Evolutionary conservation across 306 rosid genomes (phyloP).

Genomic region (Prunus dulcis): DNA sequence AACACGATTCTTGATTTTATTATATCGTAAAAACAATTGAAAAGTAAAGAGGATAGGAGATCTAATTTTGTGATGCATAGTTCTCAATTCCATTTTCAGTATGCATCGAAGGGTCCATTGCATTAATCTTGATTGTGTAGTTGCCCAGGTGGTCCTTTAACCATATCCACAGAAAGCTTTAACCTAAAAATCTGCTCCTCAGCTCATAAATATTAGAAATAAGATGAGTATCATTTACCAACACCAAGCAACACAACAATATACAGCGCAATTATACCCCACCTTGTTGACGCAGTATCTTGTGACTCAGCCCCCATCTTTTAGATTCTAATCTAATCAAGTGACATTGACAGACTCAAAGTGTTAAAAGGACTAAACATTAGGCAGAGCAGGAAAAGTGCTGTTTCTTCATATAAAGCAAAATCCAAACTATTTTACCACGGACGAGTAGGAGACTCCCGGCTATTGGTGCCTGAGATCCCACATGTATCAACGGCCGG

Average conservation of each 20-base stretch:
- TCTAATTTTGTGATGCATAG: not conserved
- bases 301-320: constrained; percentile 6
- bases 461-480: too few relatives aligned
- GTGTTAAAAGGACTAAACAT: not conserved
- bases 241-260: constrained; percentile 10
- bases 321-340: not conserved
- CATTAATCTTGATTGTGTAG: not conserved
- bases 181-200: not conserved
- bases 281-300: not conserved
- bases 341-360: not conserved
- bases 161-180: not conserved
- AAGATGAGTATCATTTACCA: constrained; percentile 4
- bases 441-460: too few relatives aligned
- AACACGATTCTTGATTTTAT: not conserved
- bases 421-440: not conserved
- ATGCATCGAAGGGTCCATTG: not conserved
- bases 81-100: not conserved
- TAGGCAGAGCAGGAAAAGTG: not conserved
- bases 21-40: not conserved
- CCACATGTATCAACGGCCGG: not conserved
- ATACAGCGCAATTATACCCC: constrained; percentile 4
- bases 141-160: constrained; percentile 17
- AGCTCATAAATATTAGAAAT: not conserved
- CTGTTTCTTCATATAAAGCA: not conserved
- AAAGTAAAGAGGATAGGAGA: not conserved